Evolutionary conservation across 257 asterid genomes (phyloP).

Genomic region (Gentiana straminea): DNA sequence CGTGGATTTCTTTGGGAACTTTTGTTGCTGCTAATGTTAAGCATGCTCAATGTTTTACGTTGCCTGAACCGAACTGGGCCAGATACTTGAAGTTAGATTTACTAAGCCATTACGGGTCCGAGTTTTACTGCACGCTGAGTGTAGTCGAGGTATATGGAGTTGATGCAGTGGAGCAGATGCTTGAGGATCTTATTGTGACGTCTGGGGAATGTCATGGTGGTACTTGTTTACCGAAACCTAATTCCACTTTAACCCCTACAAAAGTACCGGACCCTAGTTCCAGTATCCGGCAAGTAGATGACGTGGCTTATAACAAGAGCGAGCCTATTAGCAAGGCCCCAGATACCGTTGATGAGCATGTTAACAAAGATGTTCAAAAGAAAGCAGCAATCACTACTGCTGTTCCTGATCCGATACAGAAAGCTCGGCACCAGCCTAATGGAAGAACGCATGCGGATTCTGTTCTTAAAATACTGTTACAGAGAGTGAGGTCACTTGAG

Average conservation of each 20-base stretch:
- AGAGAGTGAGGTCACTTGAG: conserved; percentile 86
- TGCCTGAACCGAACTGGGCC: conserved; percentile 84
- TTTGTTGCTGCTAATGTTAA: conserved; percentile 78
- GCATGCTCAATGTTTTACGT: conserved; percentile 73
- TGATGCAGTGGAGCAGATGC: conserved; percentile 95
- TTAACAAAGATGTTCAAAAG: conserved; percentile 26
- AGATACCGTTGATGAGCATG: conserved; percentile 33
- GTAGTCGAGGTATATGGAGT: conserved; percentile 90
- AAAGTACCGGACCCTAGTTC: conserved; percentile 30
- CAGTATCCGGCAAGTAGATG: conserved; percentile 22
- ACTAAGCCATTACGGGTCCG: conserved; percentile 82
- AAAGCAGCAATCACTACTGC: conserved; percentile 19
- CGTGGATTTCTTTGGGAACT: conserved; percentile 61
- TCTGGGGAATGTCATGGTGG: conserved; percentile 37
- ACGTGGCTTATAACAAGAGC: conserved; percentile 13
- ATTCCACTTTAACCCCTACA: conserved; percentile 35
- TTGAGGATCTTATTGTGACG: conserved; percentile 76
- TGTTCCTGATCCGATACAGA: conserved; percentile 32
- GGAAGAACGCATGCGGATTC: conserved; percentile 86
- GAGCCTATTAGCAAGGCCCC: conserved; percentile 25
- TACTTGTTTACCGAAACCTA: conserved; percentile 24
- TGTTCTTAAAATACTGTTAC: conserved; percentile 75
- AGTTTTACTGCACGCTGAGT: conserved; percentile 83
- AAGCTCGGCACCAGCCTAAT: conserved; percentile 45
- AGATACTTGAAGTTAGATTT: conserved; percentile 73